A percentile compares a stretch with the other conserved stretches of the same genome.
Evolutionary conservation across 169 alveolate species (phyloP).

Genomic region (Condylostoma magnum): DNA sequence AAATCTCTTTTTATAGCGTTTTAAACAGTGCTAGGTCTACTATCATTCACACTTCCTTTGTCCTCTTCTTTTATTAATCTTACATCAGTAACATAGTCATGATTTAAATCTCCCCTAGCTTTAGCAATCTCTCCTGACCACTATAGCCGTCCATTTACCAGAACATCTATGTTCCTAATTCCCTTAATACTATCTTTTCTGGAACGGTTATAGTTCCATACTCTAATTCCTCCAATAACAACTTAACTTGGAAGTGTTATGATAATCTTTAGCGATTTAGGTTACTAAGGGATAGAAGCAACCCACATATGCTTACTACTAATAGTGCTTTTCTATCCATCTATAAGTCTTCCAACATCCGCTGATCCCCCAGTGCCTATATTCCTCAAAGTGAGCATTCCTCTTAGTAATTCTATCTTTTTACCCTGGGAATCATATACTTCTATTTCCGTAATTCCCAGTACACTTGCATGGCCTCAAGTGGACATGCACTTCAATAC

Average conservation of each 20-base stretch:
- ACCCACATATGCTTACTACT: conserved; percentile 66
- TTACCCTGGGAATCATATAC: conserved; percentile 8
- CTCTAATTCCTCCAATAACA: conserved; percentile 44
- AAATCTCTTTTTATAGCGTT: too few relatives aligned
- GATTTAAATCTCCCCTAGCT: conserved; percentile 48
- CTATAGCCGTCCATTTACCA: conserved; percentile 12
- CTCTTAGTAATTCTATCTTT: conserved; percentile 29
- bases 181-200: conserved; percentile 62
- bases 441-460: conserved; percentile 72
- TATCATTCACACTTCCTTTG: too few relatives aligned
- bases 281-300: conserved; percentile 60
- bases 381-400: conserved; percentile 18
- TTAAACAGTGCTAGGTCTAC: too few relatives aligned
- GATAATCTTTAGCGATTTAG: conserved; percentile 48
- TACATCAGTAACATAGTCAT: conserved; percentile 51
- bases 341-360: conserved; percentile 28
- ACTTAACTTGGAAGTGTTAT: conserved; percentile 27
- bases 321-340: conserved; percentile 43
- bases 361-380: conserved; percentile 36
- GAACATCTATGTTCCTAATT: conserved; percentile 50
- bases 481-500: conserved; percentile 53
- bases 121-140: conserved; percentile 52
- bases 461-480: conserved; percentile 60
- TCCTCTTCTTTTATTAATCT: too few relatives aligned
- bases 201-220: conserved; percentile 67